phyloP scores from a whole-genome alignment of 148 eudicot species.

The Rhododendron henanense region DNA sequence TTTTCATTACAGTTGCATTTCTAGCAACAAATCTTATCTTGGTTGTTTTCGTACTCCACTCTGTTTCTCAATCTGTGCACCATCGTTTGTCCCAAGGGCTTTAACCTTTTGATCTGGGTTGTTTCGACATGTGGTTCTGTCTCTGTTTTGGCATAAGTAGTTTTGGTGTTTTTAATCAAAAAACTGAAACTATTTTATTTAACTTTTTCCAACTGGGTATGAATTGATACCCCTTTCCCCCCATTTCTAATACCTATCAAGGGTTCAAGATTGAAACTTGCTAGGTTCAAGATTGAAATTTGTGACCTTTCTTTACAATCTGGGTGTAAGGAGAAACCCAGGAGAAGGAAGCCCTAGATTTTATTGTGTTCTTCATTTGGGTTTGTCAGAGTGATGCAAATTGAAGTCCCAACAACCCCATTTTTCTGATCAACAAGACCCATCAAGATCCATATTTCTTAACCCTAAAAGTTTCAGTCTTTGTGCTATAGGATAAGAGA shows the following conservation, averaged over 20 bases:
- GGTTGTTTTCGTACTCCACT: not conserved
- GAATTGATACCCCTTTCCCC: not conserved
- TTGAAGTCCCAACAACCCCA: not conserved
- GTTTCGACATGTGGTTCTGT: not conserved
- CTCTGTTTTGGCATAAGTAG: not conserved
- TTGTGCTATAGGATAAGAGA: not conserved
- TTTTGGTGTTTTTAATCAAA: not conserved
- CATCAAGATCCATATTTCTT: not conserved
- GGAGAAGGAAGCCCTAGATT: not conserved
- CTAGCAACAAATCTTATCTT: not conserved
- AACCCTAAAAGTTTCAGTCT: not conserved
- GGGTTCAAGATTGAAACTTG: not conserved
- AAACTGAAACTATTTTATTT: not conserved
- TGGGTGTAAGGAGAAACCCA: not conserved
- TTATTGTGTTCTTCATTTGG: not conserved
- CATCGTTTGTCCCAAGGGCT: not conserved
- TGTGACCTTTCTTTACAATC: not conserved
- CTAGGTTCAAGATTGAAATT: not conserved
- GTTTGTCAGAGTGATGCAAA: not conserved
- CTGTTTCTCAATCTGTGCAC: constrained; percentile 8
- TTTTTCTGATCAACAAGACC: not conserved
- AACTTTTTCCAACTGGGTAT: constrained; percentile 8
- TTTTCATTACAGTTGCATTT: not conserved
- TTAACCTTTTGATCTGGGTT: constrained; percentile 2
- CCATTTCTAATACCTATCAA: not conserved